A percentile compares a stretch with the other conserved stretches of the same genome.
These are phyloP conservation scores for Plicaturopsis crispa DNA, from an alignment of 768 basidiomycete genomes.

Conservation along the genomic window DNA sequence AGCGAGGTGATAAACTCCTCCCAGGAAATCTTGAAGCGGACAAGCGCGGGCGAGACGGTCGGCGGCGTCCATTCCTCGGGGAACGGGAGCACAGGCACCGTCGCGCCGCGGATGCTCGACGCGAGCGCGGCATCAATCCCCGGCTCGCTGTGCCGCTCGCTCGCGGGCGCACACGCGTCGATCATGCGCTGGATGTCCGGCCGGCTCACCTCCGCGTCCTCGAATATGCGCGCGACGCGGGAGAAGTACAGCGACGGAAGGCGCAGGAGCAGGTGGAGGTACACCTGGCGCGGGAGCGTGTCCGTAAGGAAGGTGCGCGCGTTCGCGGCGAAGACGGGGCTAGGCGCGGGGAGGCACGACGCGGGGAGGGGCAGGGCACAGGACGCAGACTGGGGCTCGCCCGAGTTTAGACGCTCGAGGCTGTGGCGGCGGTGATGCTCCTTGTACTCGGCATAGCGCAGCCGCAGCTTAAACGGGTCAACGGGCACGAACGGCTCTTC, in stretches of 20 bases:
- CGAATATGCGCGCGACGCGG: constrained; percentile 68
- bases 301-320: constrained; percentile 25
- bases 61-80: constrained; percentile 48
- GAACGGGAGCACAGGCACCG: constrained; percentile 26
- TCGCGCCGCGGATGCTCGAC: constrained; percentile 6
- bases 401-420: too few species aligned
- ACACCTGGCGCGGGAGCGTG: constrained; percentile 25
- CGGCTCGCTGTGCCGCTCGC: constrained; percentile 1
- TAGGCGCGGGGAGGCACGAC: background rate
- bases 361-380: background rate
- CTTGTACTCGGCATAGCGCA: background rate
- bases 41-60: constrained; percentile 53
- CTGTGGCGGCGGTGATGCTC: background rate
- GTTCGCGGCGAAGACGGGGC: background rate
- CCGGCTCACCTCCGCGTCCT: constrained; percentile 70
- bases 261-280: constrained; percentile 36
- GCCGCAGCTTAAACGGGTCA: constrained; percentile 37
- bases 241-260: constrained; percentile 79
- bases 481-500: constrained; percentile 53
- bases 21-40: constrained; percentile 61
- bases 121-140: constrained; percentile 17
- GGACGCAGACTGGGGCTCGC: background rate
- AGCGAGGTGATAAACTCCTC: constrained; percentile 65
- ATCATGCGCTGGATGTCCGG: constrained; percentile 52
- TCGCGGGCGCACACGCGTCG: constrained; percentile 14